Base-by-base conservation (phyloP, 2,329 filamentous ascomycete species). In the Phaeosphaeriaceae sp. region DNA sequence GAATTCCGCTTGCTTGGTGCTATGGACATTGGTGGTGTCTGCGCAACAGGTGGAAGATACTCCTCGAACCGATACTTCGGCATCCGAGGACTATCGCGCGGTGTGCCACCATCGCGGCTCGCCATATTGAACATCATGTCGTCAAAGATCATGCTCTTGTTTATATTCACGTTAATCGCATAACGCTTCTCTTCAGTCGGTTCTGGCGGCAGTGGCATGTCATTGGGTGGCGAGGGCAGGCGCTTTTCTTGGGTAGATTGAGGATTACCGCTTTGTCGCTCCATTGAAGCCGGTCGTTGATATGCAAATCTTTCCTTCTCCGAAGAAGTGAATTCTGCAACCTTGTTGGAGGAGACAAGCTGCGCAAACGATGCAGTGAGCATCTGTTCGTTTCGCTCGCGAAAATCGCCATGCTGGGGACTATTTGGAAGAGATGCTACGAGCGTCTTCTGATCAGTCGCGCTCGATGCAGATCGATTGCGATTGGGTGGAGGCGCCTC, bases 91-190 rank as follows among this genome's bases (percentile, higher is more conserved):
- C 57, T 48, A 10, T 57, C 55, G 7, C 59, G 53, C n/a, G 54
- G 53, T 47, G 64, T 56, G 40, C 58, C 21, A 7, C 10, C 22
- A 25, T 25, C 45, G 10, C 31, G 31, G 13, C 48, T 50, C 2
- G 63, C 65, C 21, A 61, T 60, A n/a, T 60, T 60, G 50, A 66
- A 67, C 58, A 64, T 62, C 20, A 65, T 56, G 22, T 71, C 67
- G 25, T 71, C 68, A 27, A 71, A 68, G 1, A 71, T 67, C 63
- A 68, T 71, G 57, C 68, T 71, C 53, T 71, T 71, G 49, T 69
- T 68, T 51, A 71, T 71, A 27, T 63, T 71, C 42, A 71, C 68
- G 11, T 71, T 71, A 25, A 71, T 56, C 2, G 68, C 65, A 48
- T 69, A 70, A 15, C 57, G 53, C 47, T 54, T 65, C 22, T 66